Conservation (phyloP, 2,329 filamentous ascomycete species). For the Botrytis tulipae region DNA sequence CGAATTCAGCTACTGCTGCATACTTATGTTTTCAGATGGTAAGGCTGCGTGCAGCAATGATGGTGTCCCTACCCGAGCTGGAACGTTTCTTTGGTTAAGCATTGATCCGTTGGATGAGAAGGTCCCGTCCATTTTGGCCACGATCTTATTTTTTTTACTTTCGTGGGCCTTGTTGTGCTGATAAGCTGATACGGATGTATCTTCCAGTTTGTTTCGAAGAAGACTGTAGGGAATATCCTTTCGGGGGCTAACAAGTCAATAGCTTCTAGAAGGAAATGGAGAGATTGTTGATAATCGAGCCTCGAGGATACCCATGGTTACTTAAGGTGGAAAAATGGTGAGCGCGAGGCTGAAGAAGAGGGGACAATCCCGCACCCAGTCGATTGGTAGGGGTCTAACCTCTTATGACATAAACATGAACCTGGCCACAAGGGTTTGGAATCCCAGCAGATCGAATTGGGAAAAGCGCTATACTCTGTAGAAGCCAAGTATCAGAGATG, state of each 20-base stretch:
- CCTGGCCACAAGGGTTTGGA: background rate
- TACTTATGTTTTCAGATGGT: background rate
- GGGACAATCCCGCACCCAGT: conserved; percentile 2
- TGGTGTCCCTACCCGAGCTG: conserved; percentile 17
- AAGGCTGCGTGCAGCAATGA: conserved; percentile 16
- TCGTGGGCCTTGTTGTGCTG: background rate
- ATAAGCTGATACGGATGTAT: background rate
- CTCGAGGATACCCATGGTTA: conserved; percentile 6
- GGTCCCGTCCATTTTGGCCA: background rate
- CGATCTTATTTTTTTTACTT: background rate
- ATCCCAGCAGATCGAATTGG: background rate
- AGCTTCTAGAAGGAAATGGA: conserved; percentile 1
- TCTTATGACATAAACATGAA: background rate
- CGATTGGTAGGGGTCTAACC: conserved; percentile 2
- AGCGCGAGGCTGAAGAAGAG: conserved; percentile 14
- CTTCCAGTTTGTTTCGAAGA: background rate
- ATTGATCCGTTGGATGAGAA: conserved; percentile 13
- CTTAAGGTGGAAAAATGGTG: background rate
- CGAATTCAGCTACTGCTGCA: conserved; percentile 5
- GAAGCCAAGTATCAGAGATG: background rate
- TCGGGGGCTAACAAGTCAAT: background rate
- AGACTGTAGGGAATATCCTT: conserved; percentile 9
- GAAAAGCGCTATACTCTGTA: background rate
- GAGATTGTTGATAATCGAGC: background rate
- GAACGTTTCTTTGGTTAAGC: conserved; percentile 14